These are phyloP conservation scores for Nitzschia inconspicua DNA, from an alignment of 108 stramenopile species.

Conservation along the genomic window DNA sequence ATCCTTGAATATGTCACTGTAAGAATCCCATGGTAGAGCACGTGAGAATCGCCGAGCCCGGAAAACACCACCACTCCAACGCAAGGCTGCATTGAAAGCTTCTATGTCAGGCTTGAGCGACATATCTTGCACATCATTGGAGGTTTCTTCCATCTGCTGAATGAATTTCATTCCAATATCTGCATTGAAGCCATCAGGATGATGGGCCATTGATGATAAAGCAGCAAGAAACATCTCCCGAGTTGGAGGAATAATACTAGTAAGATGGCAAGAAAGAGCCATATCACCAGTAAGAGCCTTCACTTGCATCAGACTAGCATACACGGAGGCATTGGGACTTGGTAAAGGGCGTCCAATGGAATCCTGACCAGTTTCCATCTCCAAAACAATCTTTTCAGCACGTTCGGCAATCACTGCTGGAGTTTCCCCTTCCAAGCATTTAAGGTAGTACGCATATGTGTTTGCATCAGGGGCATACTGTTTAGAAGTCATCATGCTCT, in stretches of 20 bases:
- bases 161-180: slow-evolving; percentile 42
- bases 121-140: slow-evolving; percentile 11
- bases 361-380: slow-evolving; percentile 35
- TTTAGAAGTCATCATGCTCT: slow-evolving; percentile 29
- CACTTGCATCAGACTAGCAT: slow-evolving; percentile 52
- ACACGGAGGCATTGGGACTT: slow-evolving; percentile 46
- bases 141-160: slow-evolving; percentile 34
- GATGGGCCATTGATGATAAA: slow-evolving; percentile 35
- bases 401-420: slow-evolving; percentile 23
- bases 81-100: slow-evolving; percentile 65
- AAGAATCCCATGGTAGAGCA: slow-evolving; percentile 45
- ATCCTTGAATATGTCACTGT: slow-evolving; percentile 21
- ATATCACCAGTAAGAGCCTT: slow-evolving; percentile 43
- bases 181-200: slow-evolving; percentile 41
- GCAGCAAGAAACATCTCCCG: slow-evolving; percentile 36
- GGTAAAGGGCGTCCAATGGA: slow-evolving; percentile 37
- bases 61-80: slow-evolving; percentile 35
- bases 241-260: slow-evolving; percentile 32
- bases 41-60: slow-evolving; percentile 22
- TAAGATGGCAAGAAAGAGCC: slow-evolving; percentile 18
- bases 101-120: slow-evolving; percentile 36
- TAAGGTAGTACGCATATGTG: slow-evolving; percentile 57
- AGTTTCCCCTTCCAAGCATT: slow-evolving; percentile 42
- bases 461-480: slow-evolving; percentile 43
- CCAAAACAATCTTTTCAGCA: slow-evolving; percentile 42